Conservation (phyloP, 1,284 basidiomycete genomes). For the Cryptococcus sp. region DNA sequence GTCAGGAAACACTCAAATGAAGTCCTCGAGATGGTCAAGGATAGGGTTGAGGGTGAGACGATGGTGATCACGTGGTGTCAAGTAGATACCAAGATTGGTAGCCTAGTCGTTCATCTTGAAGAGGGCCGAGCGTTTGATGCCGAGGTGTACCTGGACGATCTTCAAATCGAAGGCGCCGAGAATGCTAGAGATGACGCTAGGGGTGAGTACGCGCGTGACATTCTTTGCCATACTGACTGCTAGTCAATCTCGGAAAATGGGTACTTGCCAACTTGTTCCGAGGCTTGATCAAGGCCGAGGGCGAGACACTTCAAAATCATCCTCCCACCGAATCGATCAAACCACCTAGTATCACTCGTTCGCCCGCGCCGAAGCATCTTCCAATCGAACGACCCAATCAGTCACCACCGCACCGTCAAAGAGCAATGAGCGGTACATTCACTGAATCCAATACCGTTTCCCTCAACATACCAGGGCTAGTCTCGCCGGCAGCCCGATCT, state of each 20-base stretch:
- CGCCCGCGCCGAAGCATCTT: slow-evolving; percentile 35
- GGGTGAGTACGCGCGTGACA: slow-evolving; percentile 59
- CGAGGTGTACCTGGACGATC: slow-evolving; percentile 91
- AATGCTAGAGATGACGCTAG: slow-evolving; percentile 68
- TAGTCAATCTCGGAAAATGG: slow-evolving; percentile 49
- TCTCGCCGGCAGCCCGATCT: slow-evolving; percentile 61
- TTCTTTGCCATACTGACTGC: neutral
- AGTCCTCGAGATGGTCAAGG: slow-evolving; percentile 77
- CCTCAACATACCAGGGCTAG: slow-evolving; percentile 58
- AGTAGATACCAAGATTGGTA: slow-evolving; percentile 84
- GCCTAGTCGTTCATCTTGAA: slow-evolving; percentile 80
- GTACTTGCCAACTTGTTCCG: slow-evolving; percentile 45
- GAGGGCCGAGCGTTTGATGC: slow-evolving; percentile 82
- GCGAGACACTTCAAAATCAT: slow-evolving; percentile 25
- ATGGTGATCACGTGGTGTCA: slow-evolving; percentile 79
- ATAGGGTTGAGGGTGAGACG: slow-evolving; percentile 87
- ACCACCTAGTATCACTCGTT: slow-evolving; percentile 26
- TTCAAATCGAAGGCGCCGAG: slow-evolving; percentile 59
- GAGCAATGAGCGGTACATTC: slow-evolving; percentile 27
- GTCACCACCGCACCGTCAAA: slow-evolving; percentile 29
- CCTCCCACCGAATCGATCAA: slow-evolving; percentile 19
- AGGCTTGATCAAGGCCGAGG: slow-evolving; percentile 46
- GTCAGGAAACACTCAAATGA: slow-evolving; percentile 52
- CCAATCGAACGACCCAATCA: slow-evolving; percentile 31
- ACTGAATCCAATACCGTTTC: slow-evolving; percentile 20